phyloP scores from a whole-genome alignment of 306 rosid species.

The Pyrus communis region DNA sequence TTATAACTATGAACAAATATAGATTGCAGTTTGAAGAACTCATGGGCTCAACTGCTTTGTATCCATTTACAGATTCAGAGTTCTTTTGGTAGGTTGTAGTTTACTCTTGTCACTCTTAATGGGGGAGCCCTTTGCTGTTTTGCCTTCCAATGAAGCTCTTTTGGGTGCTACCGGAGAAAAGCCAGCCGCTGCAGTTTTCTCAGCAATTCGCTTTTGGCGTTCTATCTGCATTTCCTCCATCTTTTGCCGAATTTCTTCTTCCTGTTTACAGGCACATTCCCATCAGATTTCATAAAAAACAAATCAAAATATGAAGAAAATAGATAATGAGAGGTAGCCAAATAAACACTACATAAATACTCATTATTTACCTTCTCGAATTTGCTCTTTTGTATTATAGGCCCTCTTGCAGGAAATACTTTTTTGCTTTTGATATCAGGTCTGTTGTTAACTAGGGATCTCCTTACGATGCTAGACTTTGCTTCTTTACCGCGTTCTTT shows the following conservation, averaged over 20 bases:
- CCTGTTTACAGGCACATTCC: conserved; percentile 31
- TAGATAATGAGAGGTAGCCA: background rate
- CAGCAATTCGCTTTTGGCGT: conserved; percentile 61
- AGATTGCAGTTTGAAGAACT: background rate
- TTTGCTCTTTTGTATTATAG: conserved; percentile 52
- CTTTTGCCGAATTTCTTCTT: conserved; percentile 54
- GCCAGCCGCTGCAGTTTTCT: conserved; percentile 48
- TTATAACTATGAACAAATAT: background rate
- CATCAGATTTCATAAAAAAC: background rate
- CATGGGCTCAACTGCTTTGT: background rate
- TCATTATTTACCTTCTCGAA: conserved; percentile 40
- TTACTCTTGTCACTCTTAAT: conserved; percentile 33
- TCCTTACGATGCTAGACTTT: background rate
- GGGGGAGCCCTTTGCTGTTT: conserved; percentile 27
- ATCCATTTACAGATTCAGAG: background rate
- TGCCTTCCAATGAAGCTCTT: conserved; percentile 29
- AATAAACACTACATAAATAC: background rate
- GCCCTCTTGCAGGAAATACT: conserved; percentile 27
- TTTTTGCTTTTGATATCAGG: background rate
- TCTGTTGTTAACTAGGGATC: background rate
- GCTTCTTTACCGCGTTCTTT: conserved; percentile 7
- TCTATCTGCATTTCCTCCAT: conserved; percentile 42
- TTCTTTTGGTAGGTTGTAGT: conserved; percentile 21
- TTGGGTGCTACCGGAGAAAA: conserved; percentile 18
- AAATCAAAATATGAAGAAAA: background rate